phyloP scores from a whole-genome alignment of 2,329 filamentous ascomycete species.

The Epichloe gansuensis region DNA sequence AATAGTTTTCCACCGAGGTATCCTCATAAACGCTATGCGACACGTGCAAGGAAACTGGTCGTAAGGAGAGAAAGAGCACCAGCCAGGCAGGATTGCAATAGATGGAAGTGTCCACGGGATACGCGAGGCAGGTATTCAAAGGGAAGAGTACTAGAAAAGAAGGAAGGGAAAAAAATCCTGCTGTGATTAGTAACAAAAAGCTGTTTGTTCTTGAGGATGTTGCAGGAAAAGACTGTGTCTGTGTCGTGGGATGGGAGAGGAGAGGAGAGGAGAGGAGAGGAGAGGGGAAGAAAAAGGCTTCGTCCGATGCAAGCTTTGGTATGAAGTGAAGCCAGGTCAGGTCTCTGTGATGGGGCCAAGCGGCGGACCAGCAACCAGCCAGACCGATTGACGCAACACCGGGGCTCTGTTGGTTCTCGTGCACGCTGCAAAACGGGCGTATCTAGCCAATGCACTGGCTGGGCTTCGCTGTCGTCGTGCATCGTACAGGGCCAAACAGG shows the following conservation, averaged over 20 bases:
- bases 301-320: neutral
- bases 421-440: conserved; percentile 1
- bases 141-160: neutral
- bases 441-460: neutral
- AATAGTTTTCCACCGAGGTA: conserved; percentile 5
- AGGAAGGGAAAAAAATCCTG: conserved; percentile 16
- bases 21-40: conserved; percentile 16
- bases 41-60: neutral
- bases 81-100: too few species aligned
- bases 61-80: neutral
- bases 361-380: neutral
- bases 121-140: neutral
- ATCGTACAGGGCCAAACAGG: neutral
- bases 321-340: neutral
- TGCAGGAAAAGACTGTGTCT: neutral
- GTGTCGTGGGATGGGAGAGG: neutral
- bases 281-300: neutral
- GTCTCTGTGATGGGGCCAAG: neutral
- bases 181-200: conserved; percentile 19
- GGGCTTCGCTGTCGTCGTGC: neutral
- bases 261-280: neutral
- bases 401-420: neutral
- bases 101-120: too few species aligned
- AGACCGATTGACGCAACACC: neutral
- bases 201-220: conserved; percentile 6